A percentile compares a stretch with the other conserved stretches of the same genome.
Conservation (phyloP, 208 protist species). For the Sergeia podlipaevii region DNA sequence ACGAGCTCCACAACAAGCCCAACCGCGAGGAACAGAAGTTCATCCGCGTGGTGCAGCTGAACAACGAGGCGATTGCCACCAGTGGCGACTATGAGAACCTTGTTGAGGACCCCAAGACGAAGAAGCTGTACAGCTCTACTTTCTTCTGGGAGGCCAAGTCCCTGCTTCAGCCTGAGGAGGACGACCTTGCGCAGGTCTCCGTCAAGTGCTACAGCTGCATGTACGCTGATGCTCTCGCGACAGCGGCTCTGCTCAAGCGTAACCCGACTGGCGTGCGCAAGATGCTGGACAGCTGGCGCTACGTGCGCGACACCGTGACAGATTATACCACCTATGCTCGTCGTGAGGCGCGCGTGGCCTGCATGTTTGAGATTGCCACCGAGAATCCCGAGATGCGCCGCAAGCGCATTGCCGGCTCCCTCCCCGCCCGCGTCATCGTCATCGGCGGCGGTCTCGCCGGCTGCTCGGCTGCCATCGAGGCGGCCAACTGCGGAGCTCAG, state of each 20-base stretch:
- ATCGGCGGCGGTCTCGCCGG: slow-evolving; percentile 86
- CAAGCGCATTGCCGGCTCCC: slow-evolving; percentile 51
- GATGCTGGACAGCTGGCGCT: slow-evolving; percentile 66
- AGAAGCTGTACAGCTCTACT: slow-evolving; percentile 41
- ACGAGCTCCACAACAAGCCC: slow-evolving; percentile 19
- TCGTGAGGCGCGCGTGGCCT: slow-evolving; percentile 51
- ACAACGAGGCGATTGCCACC: slow-evolving; percentile 57
- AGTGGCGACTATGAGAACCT: slow-evolving; percentile 74
- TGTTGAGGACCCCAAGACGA: slow-evolving; percentile 25
- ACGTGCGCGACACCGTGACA: slow-evolving; percentile 44
- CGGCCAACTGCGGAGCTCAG: slow-evolving; percentile 69
- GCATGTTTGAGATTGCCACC: slow-evolving; percentile 65
- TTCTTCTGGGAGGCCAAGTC: slow-evolving; percentile 29
- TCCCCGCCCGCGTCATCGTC: slow-evolving; percentile 74
- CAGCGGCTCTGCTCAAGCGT: slow-evolving; percentile 60
- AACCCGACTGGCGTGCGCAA: slow-evolving; percentile 43
- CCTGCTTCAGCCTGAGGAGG: slow-evolving; percentile 34
- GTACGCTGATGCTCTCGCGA: slow-evolving; percentile 81
- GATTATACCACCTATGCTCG: slow-evolving; percentile 68
- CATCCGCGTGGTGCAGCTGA: slow-evolving; percentile 45
- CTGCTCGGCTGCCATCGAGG: slow-evolving; percentile 80
- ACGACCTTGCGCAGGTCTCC: slow-evolving; percentile 53
- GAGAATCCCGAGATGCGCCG: slow-evolving; percentile 45
- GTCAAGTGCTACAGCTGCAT: slow-evolving; percentile 81
- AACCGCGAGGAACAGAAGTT: slow-evolving; percentile 20